Conservation (phyloP, 176 grass and related monocot genomes). For the Typha latifolia region DNA sequence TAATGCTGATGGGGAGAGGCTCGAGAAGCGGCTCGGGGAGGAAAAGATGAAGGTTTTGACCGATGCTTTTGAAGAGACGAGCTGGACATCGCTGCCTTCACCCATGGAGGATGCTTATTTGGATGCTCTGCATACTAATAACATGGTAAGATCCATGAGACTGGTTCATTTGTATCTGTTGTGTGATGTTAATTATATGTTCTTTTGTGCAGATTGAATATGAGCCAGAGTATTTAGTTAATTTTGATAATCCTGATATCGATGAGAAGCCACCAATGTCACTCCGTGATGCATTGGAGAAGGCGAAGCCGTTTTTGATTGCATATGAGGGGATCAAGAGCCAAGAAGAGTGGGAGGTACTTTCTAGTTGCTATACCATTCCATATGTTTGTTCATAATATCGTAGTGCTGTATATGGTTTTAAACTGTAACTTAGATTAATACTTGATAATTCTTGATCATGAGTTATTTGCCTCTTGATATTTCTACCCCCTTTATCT, state of each 20-base stretch:
- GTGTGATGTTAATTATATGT: slow-evolving; percentile 9
- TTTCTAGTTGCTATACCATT: slow-evolving; percentile 13
- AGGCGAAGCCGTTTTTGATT: slow-evolving; percentile 75
- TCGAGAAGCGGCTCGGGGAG: slow-evolving; percentile 49
- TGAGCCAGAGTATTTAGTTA: slow-evolving; percentile 63
- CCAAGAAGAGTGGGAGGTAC: slow-evolving; percentile 94
- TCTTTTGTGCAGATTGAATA: slow-evolving; percentile 51
- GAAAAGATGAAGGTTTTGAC: slow-evolving; percentile 45
- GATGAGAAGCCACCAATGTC: slow-evolving; percentile 87
- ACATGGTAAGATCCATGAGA: slow-evolving; percentile 35
- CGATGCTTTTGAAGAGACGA: slow-evolving; percentile 35
- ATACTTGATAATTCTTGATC: not conserved
- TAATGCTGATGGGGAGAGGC: slow-evolving; percentile 34
- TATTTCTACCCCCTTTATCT: not conserved
- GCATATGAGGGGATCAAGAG: slow-evolving; percentile 65
- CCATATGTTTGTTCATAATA: too few relatives aligned
- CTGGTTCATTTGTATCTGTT: not conserved
- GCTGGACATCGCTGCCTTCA: slow-evolving; percentile 24
- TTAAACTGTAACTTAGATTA: too few relatives aligned
- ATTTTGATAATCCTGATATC: slow-evolving; percentile 64
- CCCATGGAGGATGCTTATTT: slow-evolving; percentile 21
- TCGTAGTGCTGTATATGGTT: too few relatives aligned
- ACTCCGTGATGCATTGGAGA: slow-evolving; percentile 56
- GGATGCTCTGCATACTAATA: slow-evolving; percentile 47
- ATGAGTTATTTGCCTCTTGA: not conserved